Base-by-base conservation (phyloP, 768 basidiomycete genomes). In the Macrocybe gigantea region DNA sequence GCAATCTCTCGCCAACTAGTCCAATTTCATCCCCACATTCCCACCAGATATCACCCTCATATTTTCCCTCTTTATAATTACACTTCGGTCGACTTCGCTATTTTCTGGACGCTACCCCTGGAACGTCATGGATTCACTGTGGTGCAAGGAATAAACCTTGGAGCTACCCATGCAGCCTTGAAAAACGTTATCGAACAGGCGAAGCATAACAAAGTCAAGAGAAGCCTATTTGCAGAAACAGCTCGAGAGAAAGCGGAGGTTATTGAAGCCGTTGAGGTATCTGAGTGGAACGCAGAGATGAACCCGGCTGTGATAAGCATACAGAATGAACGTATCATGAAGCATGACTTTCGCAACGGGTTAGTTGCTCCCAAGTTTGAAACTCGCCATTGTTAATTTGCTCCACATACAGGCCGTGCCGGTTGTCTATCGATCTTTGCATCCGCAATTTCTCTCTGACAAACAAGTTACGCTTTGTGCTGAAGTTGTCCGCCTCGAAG, bases 181-280 rank as follows among this genome's bases (percentile, higher is more conserved):
- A 70, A 78, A 12, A 73, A 75, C 41, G 69, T 83, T 34, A 73
- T 93, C 5, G 72, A 78, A 41, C 72, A 76, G 13, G 75, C 78
- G 7, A 81, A 82, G 57, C 70, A 66, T 39, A 74, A 75, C 8
- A 88, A 88, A 64, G 74, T 74, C 15, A 87, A 83, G 50, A 77
- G 92, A 39, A 90, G 80, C 53, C 91, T 96, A 78, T 97, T 92
- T 59, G 91, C 90, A 14, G 92, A 97, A 69, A 95, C 93, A 5
- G 79, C 78, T 51, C 73, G 85, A 41, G 83, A 93, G 64, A 81
- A 80, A 58, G 62, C 64, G 53, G 80, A 82, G 44, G 66, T 94
- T 32, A 58, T 94, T 44, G 71, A 80, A 43, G 79, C 82, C 7
- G 75, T 96, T 37, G 71, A 79, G 33, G 64, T 70, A 4, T 84